A percentile compares a stretch with the other conserved stretches of the same genome.
These are phyloP conservation scores for Lonicera japonica DNA, from an alignment of 129 eudicot species.

Conservation along the genomic window DNA sequence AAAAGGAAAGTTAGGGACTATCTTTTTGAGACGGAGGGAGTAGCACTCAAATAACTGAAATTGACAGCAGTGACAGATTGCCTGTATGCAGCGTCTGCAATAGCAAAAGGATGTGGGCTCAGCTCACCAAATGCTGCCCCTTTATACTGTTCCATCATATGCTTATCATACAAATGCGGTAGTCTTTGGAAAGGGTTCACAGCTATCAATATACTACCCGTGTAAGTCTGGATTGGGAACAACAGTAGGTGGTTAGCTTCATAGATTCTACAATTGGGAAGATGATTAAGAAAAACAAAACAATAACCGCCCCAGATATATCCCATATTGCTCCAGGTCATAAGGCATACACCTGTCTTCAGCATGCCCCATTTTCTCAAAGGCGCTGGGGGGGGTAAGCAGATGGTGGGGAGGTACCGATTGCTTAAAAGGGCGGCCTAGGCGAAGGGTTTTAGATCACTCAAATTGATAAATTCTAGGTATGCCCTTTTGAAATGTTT, in stretches of 20 bases:
- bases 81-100: conserved; percentile 94
- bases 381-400: too few relatives aligned
- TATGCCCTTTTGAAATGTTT: too few relatives aligned
- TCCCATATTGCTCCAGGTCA: too few relatives aligned
- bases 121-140: conserved; percentile 76
- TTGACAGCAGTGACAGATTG: conserved; percentile 15
- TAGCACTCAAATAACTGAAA: not conserved
- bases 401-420: too few relatives aligned
- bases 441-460: too few relatives aligned
- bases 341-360: too few relatives aligned
- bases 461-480: too few relatives aligned
- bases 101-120: conserved; percentile 86
- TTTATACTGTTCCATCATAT: conserved; percentile 65
- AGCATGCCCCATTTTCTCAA: too few relatives aligned
- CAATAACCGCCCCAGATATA: too few relatives aligned
- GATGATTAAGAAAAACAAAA: not conserved
- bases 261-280: not conserved
- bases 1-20: too few relatives aligned
- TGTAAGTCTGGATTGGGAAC: conserved; percentile 80
- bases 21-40: too few relatives aligned
- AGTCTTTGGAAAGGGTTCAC: conserved; percentile 84
- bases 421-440: too few relatives aligned
- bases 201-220: conserved; percentile 85
- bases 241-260: conserved; percentile 14
- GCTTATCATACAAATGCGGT: conserved; percentile 59